These are phyloP conservation scores for Mycena rebaudengoi DNA, from an alignment of 768 basidiomycete genomes.

Conservation along the genomic window DNA sequence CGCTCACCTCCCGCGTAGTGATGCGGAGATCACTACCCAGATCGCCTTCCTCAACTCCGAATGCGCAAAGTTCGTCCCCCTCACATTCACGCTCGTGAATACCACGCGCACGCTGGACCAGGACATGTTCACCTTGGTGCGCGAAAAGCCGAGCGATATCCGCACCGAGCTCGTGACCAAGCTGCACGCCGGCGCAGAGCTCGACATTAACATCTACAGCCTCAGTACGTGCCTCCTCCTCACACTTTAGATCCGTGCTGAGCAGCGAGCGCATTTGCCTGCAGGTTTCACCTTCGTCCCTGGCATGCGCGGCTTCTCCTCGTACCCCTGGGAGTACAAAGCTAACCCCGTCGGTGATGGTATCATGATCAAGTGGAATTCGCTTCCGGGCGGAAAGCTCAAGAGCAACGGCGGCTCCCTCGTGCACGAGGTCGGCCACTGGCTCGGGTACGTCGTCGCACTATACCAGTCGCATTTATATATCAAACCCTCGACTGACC, in stretches of 20 bases:
- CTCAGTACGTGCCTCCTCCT: background rate
- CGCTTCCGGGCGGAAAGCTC: background rate
- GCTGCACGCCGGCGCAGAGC: conserved; percentile 1
- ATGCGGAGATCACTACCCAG: background rate
- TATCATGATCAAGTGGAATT: conserved; percentile 4
- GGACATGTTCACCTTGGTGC: background rate
- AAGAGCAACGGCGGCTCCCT: conserved; percentile 8
- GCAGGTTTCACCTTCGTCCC: background rate
- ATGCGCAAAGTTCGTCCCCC: background rate
- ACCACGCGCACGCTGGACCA: conserved; percentile 4
- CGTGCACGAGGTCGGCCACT: conserved; percentile 9
- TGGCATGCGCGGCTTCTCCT: background rate
- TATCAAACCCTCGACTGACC: too few species aligned
- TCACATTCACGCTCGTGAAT: conserved; percentile 2
- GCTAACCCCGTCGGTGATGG: background rate
- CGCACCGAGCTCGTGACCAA: background rate
- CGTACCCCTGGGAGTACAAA: conserved; percentile 1
- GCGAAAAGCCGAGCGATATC: conserved; percentile 6
- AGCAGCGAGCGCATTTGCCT: background rate
- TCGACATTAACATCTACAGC: conserved; percentile 5
- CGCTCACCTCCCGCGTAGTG: background rate
- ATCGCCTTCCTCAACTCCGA: conserved; percentile 6
- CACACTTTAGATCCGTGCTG: too few species aligned
- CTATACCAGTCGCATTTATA: background rate
- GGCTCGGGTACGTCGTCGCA: background rate